A percentile compares a stretch with the other conserved stretches of the same genome.
phyloP scores from a whole-genome alignment of 2,329 filamentous ascomycete species.

The Emergomyces africanus region DNA sequence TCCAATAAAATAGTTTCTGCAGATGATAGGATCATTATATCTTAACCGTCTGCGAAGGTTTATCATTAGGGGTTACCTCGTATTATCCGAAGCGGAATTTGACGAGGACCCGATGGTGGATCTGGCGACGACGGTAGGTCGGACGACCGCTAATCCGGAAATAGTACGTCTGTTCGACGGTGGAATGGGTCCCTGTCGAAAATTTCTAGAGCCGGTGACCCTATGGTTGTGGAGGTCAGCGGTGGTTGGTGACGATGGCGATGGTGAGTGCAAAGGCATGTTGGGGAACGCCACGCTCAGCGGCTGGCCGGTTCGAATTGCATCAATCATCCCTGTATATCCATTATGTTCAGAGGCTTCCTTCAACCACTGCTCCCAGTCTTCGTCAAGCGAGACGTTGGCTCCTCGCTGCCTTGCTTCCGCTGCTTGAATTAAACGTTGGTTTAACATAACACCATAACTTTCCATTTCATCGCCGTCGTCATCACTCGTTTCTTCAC shows the following conservation, averaged over 20 bases:
- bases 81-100: not conserved
- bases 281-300: slow-evolving; percentile 13
- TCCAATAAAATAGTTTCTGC: not conserved
- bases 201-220: not conserved
- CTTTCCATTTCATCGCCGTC: slow-evolving; percentile 37
- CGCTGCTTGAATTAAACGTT: slow-evolving; percentile 39
- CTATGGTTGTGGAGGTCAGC: not conserved
- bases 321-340: slow-evolving; percentile 28
- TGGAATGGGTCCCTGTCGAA: not conserved
- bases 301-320: slow-evolving; percentile 25
- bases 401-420: slow-evolving; percentile 40
- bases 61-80: not conserved
- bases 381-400: slow-evolving; percentile 31
- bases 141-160: not conserved
- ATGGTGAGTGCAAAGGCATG: slow-evolving; percentile 10
- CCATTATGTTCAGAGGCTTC: slow-evolving; percentile 41
- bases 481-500: slow-evolving; percentile 33
- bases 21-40: not conserved
- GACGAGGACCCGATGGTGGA: not conserved
- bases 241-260: not conserved
- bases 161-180: not conserved
- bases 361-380: slow-evolving; percentile 47
- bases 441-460: slow-evolving; percentile 39
- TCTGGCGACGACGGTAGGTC: not conserved
- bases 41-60: too few species aligned